A percentile compares a stretch with the other conserved stretches of the same genome.
Conservation (phyloP, 768 basidiomycete genomes). For the Lactarius trivialis region DNA sequence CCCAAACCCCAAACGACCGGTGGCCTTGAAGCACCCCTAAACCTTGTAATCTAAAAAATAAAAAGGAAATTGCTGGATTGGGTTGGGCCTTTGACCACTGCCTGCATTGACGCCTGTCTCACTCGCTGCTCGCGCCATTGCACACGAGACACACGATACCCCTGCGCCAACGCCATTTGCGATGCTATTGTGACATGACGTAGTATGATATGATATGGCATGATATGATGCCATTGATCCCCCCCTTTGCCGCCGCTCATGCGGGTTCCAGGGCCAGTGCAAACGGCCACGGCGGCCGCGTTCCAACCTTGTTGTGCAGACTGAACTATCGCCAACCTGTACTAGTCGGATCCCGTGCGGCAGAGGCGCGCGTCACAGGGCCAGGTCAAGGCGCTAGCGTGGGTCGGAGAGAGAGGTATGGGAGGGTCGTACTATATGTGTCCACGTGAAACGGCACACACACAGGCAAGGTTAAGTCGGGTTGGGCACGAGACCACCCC, state of each 20-base stretch:
- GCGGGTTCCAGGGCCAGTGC: background rate
- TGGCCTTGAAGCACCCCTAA: background rate
- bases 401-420: background rate
- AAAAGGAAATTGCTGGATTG: background rate
- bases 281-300: background rate
- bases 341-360: background rate
- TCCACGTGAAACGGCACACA: background rate
- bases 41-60: background rate
- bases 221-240: background rate
- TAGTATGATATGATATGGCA: background rate
- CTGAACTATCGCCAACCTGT: background rate
- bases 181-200: background rate
- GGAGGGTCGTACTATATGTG: background rate
- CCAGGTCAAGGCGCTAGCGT: background rate
- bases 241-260: background rate
- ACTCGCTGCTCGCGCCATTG: background rate
- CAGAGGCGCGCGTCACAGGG: background rate
- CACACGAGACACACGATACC: background rate
- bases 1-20: background rate
- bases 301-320: background rate
- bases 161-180: background rate
- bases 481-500: background rate
- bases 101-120: background rate
- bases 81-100: background rate
- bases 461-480: background rate